Conservation (phyloP, 2,329 filamentous ascomycete species). For the Penicillium crustosum region DNA sequence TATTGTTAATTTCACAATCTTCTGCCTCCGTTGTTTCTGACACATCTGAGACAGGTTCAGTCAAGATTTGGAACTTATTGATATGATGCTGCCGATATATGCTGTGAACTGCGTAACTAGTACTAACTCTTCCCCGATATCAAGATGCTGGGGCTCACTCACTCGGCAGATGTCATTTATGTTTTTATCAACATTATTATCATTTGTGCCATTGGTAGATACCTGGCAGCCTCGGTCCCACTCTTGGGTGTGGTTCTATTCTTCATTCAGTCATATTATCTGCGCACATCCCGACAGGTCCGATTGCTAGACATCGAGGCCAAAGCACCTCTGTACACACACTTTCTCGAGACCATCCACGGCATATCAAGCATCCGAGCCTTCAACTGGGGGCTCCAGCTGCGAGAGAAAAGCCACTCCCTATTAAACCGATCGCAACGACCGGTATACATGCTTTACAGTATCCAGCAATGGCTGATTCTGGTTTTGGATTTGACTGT, state of each 20-base stretch:
- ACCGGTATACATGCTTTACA: slow-evolving; percentile 1
- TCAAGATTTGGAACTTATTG: slow-evolving; percentile 5
- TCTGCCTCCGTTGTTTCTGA: background rate
- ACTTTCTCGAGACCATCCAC: background rate
- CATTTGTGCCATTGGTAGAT: background rate
- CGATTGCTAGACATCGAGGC: slow-evolving; percentile 2
- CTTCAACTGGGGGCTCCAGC: background rate
- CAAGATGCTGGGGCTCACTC: background rate
- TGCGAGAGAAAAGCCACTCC: background rate
- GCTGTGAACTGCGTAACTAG: background rate
- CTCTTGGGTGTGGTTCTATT: background rate
- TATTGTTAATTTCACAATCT: background rate
- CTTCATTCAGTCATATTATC: slow-evolving; percentile 1
- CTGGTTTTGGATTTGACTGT: background rate
- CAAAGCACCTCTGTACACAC: slow-evolving; percentile 1
- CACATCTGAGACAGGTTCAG: background rate
- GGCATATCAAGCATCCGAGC: background rate
- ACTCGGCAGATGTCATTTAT: background rate
- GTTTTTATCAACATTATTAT: background rate
- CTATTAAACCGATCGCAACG: background rate
- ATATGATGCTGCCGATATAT: slow-evolving; percentile 5
- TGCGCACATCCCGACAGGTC: slow-evolving; percentile 1
- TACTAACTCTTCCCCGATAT: background rate
- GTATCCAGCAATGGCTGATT: slow-evolving; percentile 1
- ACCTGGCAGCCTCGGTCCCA: background rate